These are phyloP conservation scores for Clavispora vitiphila DNA, from an alignment of 805 yeast genomes.

Conservation along the genomic window DNA sequence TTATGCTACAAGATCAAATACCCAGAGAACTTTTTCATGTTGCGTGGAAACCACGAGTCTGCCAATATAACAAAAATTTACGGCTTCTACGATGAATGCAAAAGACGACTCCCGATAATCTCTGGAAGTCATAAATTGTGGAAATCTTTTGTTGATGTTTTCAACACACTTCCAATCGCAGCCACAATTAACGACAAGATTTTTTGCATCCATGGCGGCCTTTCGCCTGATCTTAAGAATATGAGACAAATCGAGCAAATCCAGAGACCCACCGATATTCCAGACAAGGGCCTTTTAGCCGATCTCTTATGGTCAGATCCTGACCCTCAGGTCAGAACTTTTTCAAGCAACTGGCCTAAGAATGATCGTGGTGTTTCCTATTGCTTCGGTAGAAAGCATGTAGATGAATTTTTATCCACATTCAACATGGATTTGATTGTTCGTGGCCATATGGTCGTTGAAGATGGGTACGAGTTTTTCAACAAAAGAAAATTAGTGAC, in stretches of 20 bases:
- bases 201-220: conserved; percentile 64
- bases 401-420: conserved; percentile 59
- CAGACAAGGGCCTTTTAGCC: conserved; percentile 72
- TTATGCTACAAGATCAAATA: conserved; percentile 52
- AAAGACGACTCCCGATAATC: conserved; percentile 39
- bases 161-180: conserved; percentile 57
- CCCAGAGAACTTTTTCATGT: conserved; percentile 57
- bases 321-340: conserved; percentile 38
- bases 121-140: conserved; percentile 37
- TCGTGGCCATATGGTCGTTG: conserved; percentile 87
- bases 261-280: conserved; percentile 78
- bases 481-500: conserved; percentile 71
- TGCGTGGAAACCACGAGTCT: conserved; percentile 56
- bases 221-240: conserved; percentile 64
- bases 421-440: conserved; percentile 75
- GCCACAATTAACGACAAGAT: conserved; percentile 56
- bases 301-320: conserved; percentile 86
- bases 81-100: conserved; percentile 60
- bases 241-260: conserved; percentile 67
- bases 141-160: conserved; percentile 51
- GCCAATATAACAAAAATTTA: conserved; percentile 57
- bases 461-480: conserved; percentile 82
- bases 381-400: conserved; percentile 69
- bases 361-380: conserved; percentile 82
- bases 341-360: conserved; percentile 59